Base-by-base conservation (phyloP, 805 yeast species). In the Monosporozyma solicola region DNA sequence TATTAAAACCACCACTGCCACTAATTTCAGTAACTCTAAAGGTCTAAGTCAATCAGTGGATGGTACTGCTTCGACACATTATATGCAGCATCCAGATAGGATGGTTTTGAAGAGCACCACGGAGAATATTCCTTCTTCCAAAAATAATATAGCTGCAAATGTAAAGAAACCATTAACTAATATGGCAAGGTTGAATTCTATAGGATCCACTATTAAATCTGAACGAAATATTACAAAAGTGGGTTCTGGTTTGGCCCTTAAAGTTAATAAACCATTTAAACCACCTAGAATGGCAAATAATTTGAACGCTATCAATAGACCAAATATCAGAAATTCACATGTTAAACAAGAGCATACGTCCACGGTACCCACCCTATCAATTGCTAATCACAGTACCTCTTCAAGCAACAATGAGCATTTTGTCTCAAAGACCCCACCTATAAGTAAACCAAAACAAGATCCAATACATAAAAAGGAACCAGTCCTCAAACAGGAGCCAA, bases 181-280 rank as follows among this genome's bases (percentile, higher is more conserved):
- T 8, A 33, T 37, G 20, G 5, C n/a, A n/a, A 29, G 37, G 8
- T 27, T 45, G 27, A n/a, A 27, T 33, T 9, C 29, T 20, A 33
- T 37, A 32, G 10, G 20, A 10, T 4, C 31, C 3, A 3, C 37
- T 20, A 15, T 20, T 10, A 39, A 22, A 13, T 20, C 41, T 6
- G 31, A 41, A 10, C 32, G 35, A 13, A 9, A 11, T n/a, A 46
- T 41, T 31, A 49, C 45, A 11, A 16, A 27, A 11, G 44, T 43
- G 13, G 37, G 27, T 8, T 29, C 53, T 15, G 51, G 54, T n/a
- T 47, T 66, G 22, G 66, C 67, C 5, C 51, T 66, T 10, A 61
- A 58, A 44, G 57, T 63, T 50, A 64, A 65, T 48, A 58, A 51
- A 51, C 71, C 69, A 13, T 67, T 67, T 48, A 64, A 58, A 48